phyloP scores from a whole-genome alignment of 2,329 filamentous ascomycete genomes.

The Fusarium globosum region DNA sequence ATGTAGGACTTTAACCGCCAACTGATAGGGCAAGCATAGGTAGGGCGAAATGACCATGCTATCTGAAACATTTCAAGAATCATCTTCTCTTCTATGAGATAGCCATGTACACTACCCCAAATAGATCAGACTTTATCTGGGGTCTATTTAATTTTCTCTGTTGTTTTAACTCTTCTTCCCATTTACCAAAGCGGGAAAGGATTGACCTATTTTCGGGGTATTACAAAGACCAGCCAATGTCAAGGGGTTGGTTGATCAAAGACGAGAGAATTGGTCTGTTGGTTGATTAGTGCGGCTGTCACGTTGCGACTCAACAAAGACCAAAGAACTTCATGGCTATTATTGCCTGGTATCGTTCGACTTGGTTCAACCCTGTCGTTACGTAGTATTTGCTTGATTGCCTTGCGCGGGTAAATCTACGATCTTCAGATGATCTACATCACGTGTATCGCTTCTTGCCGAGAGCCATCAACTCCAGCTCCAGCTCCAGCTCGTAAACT shows the following conservation, averaged over 20 bases:
- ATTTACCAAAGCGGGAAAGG: background rate
- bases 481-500: background rate
- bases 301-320: background rate
- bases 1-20: background rate
- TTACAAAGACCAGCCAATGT: background rate
- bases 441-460: slow-evolving; percentile 17
- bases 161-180: background rate
- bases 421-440: slow-evolving; percentile 19
- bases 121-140: background rate
- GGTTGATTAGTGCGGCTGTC: background rate
- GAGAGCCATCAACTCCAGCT: background rate
- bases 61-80: background rate
- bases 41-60: background rate
- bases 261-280: background rate
- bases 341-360: background rate
- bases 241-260: background rate
- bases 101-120: background rate
- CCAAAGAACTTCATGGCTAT: background rate
- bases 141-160: background rate
- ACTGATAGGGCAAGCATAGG: background rate
- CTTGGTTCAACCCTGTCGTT: background rate
- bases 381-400: background rate
- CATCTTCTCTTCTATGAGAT: background rate
- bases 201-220: background rate
- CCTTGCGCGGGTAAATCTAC: background rate